Evolutionary conservation across 2,329 filamentous ascomycete genomes (phyloP).

Genomic region (Fusarium sp.): DNA sequence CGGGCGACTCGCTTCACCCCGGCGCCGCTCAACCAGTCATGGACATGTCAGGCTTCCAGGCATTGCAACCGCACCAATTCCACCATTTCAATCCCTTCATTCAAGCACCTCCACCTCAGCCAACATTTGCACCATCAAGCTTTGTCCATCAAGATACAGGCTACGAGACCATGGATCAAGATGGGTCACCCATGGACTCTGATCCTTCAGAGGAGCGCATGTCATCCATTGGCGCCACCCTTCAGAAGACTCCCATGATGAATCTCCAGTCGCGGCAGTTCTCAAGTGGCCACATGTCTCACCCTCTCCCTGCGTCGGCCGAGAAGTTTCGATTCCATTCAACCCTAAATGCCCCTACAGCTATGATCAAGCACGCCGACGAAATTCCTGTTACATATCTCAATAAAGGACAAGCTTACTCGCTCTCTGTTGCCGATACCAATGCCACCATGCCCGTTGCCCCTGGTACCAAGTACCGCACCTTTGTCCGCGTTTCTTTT

Average conservation of each 20-base stretch:
- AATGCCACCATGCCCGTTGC: constrained; percentile 68
- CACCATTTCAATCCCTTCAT: constrained; percentile 79
- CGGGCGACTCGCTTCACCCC: constrained; percentile 72
- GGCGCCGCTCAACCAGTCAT: constrained; percentile 63
- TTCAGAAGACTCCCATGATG: constrained; percentile 71
- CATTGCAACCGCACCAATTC: constrained; percentile 69
- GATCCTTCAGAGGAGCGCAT: constrained; percentile 64
- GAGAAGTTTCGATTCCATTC: constrained; percentile 91
- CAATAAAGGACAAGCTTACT: constrained; percentile 97
- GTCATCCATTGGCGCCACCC: constrained; percentile 68
- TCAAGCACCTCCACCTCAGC: constrained; percentile 67
- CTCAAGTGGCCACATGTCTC: constrained; percentile 58
- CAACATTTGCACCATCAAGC: constrained; percentile 78
- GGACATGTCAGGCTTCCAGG: constrained; percentile 77
- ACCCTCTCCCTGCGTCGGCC: constrained; percentile 63
- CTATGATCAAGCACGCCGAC: constrained; percentile 90
- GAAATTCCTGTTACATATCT: constrained; percentile 98
- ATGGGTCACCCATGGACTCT: constrained; percentile 74
- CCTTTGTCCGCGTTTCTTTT: constrained; percentile 94
- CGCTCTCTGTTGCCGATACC: constrained; percentile 85
- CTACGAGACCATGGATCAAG: constrained; percentile 83
- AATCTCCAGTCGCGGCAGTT: constrained; percentile 66
- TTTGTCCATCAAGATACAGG: constrained; percentile 85
- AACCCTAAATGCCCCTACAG: constrained; percentile 91
- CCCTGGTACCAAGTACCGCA: constrained; percentile 80